A percentile compares a stretch with the other conserved stretches of the same genome.
phyloP scores from a whole-genome alignment of 495 filamentous ascomycete genomes.

The Astrothelium macrocarpum region DNA sequence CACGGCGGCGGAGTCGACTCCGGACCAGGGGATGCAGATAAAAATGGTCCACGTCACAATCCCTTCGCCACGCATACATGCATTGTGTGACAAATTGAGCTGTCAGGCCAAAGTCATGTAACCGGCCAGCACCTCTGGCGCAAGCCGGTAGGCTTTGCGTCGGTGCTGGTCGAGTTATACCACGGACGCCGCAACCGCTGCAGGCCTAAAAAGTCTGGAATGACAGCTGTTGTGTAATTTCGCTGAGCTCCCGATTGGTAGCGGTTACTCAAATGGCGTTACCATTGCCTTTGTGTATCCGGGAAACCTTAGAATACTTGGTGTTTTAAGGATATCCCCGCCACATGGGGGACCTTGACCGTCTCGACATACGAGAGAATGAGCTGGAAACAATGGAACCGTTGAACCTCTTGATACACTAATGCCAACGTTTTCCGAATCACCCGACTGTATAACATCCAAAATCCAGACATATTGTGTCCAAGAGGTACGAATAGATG shows the following conservation, averaged over 20 bases:
- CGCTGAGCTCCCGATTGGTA: background rate
- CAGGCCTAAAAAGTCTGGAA: background rate
- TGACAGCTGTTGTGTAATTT: conserved; percentile 2
- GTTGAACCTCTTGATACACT: too few species aligned
- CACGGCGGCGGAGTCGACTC: background rate
- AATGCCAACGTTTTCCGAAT: too few species aligned
- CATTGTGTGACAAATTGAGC: background rate
- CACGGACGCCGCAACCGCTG: too few species aligned
- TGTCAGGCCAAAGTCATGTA: background rate
- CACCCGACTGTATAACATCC: too few species aligned
- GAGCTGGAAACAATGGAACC: too few species aligned
- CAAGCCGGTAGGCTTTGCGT: too few species aligned
- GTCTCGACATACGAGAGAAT: too few species aligned
- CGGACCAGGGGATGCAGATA: background rate
- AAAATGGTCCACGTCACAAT: background rate
- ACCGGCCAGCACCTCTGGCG: background rate
- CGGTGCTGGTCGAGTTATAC: too few species aligned
- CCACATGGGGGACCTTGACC: too few species aligned
- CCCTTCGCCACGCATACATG: background rate
- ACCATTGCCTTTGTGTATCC: background rate
- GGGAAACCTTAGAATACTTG: background rate
- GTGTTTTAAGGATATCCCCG: too few species aligned
- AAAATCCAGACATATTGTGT: too few species aligned
- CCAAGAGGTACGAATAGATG: too few species aligned
- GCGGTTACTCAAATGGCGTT: background rate